These are phyloP conservation scores for Tubosaeta sp. DNA, from an alignment of 768 basidiomycete species.

Conservation along the genomic window DNA sequence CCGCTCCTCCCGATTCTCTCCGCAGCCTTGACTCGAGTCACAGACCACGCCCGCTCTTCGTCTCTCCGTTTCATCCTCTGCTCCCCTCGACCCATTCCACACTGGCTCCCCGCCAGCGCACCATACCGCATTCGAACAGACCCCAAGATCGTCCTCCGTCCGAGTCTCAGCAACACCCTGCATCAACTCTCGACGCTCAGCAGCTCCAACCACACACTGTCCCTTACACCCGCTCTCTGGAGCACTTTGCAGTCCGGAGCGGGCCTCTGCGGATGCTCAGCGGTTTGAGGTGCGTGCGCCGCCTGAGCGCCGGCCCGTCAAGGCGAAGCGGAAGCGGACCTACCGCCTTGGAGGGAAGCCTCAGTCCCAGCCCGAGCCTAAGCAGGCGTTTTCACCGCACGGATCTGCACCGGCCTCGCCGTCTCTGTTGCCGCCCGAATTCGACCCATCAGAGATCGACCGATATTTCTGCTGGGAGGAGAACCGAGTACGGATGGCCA, in stretches of 20 bases:
- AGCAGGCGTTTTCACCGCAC: constrained; percentile 3
- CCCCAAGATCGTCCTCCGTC: constrained; percentile 60
- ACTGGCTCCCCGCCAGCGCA: constrained; percentile 34
- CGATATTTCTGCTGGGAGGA: constrained; percentile 54
- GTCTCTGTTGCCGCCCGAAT: constrained; percentile 42
- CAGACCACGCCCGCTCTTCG: constrained; percentile 24
- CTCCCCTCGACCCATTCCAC: constrained; percentile 31
- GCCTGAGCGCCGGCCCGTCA: constrained; percentile 52
- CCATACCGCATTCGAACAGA: constrained; percentile 34
- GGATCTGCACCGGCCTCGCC: constrained; percentile 28
- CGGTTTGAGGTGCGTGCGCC: constrained; percentile 30
- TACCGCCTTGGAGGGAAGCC: constrained; percentile 49
- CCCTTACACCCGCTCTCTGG: constrained; percentile 84
- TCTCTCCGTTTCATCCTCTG: constrained; percentile 31
- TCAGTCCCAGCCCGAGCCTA: constrained; percentile 3
- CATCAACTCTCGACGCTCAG: constrained; percentile 84
- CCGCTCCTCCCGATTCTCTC: constrained; percentile 23
- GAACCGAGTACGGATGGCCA: constrained; percentile 2
- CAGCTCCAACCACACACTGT: constrained; percentile 88
- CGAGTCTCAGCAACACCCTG: constrained; percentile 66
- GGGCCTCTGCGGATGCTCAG: constrained; percentile 59
- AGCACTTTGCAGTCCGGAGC: constrained; percentile 90
- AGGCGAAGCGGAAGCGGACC: constrained; percentile 73
- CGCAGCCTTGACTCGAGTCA: constrained; percentile 14
- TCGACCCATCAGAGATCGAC: constrained; percentile 71